A percentile compares a stretch with the other conserved stretches of the same genome.
Evolutionary conservation across 1,284 basidiomycete genomes (phyloP).

Genomic region (Boletus semigastroideus): DNA sequence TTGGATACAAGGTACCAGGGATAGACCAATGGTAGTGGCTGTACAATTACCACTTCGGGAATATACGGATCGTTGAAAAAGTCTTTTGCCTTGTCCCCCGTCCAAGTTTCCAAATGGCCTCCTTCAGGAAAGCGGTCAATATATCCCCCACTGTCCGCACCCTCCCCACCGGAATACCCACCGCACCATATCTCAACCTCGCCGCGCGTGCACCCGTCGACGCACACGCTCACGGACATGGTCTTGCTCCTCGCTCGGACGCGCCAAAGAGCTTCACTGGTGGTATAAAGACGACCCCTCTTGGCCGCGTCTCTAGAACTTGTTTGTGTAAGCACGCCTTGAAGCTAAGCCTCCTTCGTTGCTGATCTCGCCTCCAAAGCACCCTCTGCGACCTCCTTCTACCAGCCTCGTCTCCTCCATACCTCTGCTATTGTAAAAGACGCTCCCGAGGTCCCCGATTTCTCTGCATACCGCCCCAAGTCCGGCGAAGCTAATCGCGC

Average conservation of each 20-base stretch:
- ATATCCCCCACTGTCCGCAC: conserved; percentile 80
- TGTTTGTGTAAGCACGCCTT: conserved; percentile 58
- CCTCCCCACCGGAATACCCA: conserved; percentile 72
- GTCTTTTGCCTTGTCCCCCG: background rate
- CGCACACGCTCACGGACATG: conserved; percentile 60
- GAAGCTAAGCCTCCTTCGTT: background rate
- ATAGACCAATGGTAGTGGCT: conserved; percentile 33
- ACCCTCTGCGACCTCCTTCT: conserved; percentile 52
- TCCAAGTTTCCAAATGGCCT: conserved; percentile 48
- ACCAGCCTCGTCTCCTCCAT: conserved; percentile 73
- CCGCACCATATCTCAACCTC: conserved; percentile 69
- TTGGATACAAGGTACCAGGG: conserved; percentile 33
- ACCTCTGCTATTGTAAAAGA: conserved; percentile 65
- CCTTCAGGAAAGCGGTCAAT: conserved; percentile 77
- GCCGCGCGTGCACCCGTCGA: conserved; percentile 60
- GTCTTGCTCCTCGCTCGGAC: conserved; percentile 62
- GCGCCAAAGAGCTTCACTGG: conserved; percentile 62
- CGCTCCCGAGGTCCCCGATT: conserved; percentile 86
- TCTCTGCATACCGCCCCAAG: conserved; percentile 77
- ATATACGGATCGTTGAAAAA: conserved; percentile 21
- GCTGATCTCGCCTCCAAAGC: conserved; percentile 16
- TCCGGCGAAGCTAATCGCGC: conserved; percentile 75
- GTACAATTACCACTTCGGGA: conserved; percentile 21
- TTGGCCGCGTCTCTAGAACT: conserved; percentile 64
- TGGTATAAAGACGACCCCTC: conserved; percentile 45